Percentiles rank a stretch among this genome's conserved stretches.
These are phyloP conservation scores for Colletotrichum orchidophilum DNA, from an alignment of 2,329 filamentous ascomycete species.

Conservation along the genomic window DNA sequence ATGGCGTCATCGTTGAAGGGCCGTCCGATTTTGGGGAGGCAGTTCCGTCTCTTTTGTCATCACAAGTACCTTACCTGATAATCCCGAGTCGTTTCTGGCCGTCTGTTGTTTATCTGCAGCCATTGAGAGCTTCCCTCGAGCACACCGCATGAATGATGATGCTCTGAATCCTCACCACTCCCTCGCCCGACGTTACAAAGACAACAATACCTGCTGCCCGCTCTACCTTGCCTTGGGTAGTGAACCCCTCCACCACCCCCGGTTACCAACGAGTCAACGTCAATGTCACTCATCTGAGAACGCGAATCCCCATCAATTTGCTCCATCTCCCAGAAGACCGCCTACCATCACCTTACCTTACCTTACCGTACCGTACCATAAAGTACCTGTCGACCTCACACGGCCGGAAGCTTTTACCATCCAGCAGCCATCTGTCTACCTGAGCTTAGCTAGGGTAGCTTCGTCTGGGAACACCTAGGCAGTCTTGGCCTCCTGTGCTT, in stretches of 20 bases:
- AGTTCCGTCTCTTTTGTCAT: neutral
- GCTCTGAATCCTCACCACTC: neutral
- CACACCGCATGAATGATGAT: neutral
- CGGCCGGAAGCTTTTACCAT: neutral
- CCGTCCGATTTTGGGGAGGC: neutral
- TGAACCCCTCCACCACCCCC: neutral
- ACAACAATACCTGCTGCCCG: neutral
- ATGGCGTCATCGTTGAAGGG: slow-evolving; percentile 4
- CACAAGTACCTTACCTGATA: neutral
- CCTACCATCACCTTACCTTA: neutral
- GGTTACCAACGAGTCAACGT: neutral
- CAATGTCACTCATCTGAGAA: neutral
- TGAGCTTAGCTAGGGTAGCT: neutral
- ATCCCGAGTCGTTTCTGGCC: neutral
- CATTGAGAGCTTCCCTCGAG: neutral
- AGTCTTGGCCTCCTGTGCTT: neutral
- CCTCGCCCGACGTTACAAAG: neutral
- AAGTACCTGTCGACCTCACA: neutral
- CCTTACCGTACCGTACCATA: neutral
- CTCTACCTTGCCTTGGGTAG: no score
- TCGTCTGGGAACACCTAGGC: neutral
- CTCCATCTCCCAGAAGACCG: no score
- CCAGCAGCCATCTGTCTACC: neutral
- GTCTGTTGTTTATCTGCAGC: neutral
- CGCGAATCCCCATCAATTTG: neutral